phyloP scores from a whole-genome alignment of 352 stramenopile species.

The Phytopythium chamaehyphon region DNA sequence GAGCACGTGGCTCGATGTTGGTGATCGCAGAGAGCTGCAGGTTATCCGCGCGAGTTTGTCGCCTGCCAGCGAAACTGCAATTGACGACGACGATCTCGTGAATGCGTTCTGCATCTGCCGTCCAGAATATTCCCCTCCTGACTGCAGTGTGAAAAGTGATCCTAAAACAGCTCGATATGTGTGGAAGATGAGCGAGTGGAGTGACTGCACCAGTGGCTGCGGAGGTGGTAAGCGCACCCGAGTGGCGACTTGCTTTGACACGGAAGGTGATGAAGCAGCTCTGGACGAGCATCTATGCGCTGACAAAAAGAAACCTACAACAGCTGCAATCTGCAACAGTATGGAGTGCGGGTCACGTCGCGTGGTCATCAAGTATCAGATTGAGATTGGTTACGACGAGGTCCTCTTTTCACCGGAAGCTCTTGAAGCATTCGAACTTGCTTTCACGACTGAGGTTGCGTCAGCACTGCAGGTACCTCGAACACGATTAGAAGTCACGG shows the following conservation, averaged over 20 bases:
- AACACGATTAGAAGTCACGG: constrained; percentile 50
- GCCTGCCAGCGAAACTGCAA: constrained; percentile 8
- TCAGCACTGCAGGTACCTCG: constrained; percentile 54
- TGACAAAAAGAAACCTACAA: constrained; percentile 33
- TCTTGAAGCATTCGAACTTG: constrained; percentile 48
- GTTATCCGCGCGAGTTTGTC: not conserved
- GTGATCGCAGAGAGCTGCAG: not conserved
- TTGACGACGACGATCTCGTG: constrained; percentile 17
- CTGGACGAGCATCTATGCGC: constrained; percentile 24
- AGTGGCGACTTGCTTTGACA: constrained; percentile 33
- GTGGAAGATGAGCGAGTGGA: constrained; percentile 60
- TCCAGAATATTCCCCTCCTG: constrained; percentile 49
- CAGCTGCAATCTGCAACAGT: constrained; percentile 66
- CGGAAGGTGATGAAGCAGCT: constrained; percentile 18
- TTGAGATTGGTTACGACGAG: constrained; percentile 77
- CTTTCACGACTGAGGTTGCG: constrained; percentile 63
- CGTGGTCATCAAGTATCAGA: constrained; percentile 57
- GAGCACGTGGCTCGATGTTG: not conserved
- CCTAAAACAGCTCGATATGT: constrained; percentile 25
- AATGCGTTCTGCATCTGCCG: constrained; percentile 59
- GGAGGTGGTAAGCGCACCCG: constrained; percentile 50
- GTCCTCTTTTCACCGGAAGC: constrained; percentile 56
- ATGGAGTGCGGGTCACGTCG: constrained; percentile 75
- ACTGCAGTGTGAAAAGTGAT: constrained; percentile 54
- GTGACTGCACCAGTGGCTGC: constrained; percentile 55